These are phyloP conservation scores for Rhodotorula sp. DNA, from an alignment of 1,284 basidiomycete species.

Conservation along the genomic window DNA sequence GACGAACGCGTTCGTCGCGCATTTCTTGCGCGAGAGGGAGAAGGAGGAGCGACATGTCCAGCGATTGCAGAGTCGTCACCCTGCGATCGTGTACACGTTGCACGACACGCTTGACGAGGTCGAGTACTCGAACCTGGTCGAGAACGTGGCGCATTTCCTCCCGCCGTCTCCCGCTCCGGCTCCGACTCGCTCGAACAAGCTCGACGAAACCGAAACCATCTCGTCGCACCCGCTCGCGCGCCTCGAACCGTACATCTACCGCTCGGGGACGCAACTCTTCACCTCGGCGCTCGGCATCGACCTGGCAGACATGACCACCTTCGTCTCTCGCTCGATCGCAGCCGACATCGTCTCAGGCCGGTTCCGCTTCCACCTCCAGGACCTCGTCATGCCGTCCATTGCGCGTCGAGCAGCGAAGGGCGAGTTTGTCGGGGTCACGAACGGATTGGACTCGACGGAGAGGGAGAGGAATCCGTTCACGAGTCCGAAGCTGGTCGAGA, in stretches of 20 bases:
- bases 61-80: background rate
- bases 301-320: conserved; percentile 28
- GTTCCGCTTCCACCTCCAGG: conserved; percentile 30
- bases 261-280: conserved; percentile 22
- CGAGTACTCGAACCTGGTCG: conserved; percentile 32
- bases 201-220: background rate
- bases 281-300: conserved; percentile 32
- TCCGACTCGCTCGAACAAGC: background rate
- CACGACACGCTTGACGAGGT: conserved; percentile 37
- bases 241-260: conserved; percentile 21
- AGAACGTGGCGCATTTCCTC: conserved; percentile 23
- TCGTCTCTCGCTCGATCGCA: conserved; percentile 33
- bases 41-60: background rate
- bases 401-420: background rate
- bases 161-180: background rate
- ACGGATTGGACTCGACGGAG: conserved; percentile 33
- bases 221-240: background rate
- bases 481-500: background rate
- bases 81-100: conserved; percentile 31
- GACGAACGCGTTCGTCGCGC: conserved; percentile 34
- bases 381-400: conserved; percentile 36
- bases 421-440: conserved; percentile 31
- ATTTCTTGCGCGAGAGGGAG: conserved; percentile 16
- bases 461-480: conserved; percentile 26
- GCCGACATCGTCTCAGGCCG: conserved; percentile 25